A percentile compares a stretch with the other conserved stretches of the same genome.
Conservation (phyloP, 2,329 filamentous ascomycete genomes). For the Trichoderma simmonsii region DNA sequence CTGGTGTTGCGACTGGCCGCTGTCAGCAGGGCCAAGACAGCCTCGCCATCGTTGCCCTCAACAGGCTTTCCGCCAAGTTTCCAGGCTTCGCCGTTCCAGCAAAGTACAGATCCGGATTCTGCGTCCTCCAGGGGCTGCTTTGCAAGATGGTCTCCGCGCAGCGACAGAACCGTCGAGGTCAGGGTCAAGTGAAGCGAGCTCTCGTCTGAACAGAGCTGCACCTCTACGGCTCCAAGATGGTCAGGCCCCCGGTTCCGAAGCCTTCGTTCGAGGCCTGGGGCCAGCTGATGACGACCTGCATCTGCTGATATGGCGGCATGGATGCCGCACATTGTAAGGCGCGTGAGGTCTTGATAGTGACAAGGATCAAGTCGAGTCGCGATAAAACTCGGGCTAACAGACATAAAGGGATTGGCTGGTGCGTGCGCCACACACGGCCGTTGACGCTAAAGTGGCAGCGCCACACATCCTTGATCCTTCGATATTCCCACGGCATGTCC, state of each 20-base stretch:
- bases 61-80: constrained; percentile 58
- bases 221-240: constrained; percentile 46
- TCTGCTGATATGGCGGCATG: constrained; percentile 46
- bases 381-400: not conserved
- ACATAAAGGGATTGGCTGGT: not conserved
- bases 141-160: constrained; percentile 72
- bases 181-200: constrained; percentile 54
- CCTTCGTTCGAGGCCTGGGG: constrained; percentile 39
- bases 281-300: constrained; percentile 28
- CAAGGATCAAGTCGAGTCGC: not conserved
- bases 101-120: constrained; percentile 63
- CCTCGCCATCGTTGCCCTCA: constrained; percentile 74
- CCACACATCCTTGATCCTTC: not conserved
- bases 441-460: not conserved
- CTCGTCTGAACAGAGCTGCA: constrained; percentile 24
- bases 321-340: constrained; percentile 57
- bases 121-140: constrained; percentile 68
- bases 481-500: not conserved
- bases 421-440: constrained; percentile 3
- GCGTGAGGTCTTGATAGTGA: not conserved
- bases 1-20: constrained; percentile 35
- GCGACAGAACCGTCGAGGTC: constrained; percentile 80
- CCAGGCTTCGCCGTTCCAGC: constrained; percentile 99
- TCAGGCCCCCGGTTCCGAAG: constrained; percentile 60
- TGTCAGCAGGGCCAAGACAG: constrained; percentile 61